phyloP scores from a whole-genome alignment of 441 rosid genomes.

The Brassica hybrid region DNA sequence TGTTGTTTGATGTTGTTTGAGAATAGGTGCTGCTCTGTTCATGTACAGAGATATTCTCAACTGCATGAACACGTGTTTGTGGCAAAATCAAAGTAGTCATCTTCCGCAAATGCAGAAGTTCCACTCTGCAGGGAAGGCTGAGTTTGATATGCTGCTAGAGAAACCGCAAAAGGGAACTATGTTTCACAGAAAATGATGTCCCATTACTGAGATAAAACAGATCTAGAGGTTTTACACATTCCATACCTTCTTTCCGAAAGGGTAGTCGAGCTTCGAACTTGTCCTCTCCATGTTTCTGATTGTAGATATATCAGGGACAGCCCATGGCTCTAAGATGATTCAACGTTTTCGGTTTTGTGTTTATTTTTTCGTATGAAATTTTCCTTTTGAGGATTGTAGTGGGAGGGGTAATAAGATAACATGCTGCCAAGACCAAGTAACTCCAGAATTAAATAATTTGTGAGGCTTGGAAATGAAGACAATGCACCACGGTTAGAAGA shows the following conservation, averaged over 20 bases:
- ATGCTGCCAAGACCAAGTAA: not conserved
- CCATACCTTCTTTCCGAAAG: not conserved
- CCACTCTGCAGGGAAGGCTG: not conserved
- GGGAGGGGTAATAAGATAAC: not conserved
- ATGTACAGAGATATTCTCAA: not conserved
- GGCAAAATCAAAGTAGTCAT: not conserved
- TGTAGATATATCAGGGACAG: not conserved
- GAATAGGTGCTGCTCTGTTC: not conserved
- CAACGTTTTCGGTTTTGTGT: not conserved
- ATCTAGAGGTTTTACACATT: not conserved
- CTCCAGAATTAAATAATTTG: not conserved
- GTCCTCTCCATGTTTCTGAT: not conserved
- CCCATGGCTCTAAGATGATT: not conserved
- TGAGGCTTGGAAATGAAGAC: not conserved
- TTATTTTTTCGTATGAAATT: not conserved
- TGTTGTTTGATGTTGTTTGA: not conserved
- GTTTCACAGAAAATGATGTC: not conserved
- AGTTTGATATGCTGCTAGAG: not conserved
- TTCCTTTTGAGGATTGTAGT: not conserved
- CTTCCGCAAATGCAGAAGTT: not conserved
- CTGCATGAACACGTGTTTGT: not conserved
- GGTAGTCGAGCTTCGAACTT: not conserved
- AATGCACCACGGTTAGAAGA: not conserved
- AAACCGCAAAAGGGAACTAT: not conserved
- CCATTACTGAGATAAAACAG: not conserved